Evolutionary conservation across 2,329 filamentous ascomycete species (phyloP).

Genomic region (Neospermospora avenae): DNA sequence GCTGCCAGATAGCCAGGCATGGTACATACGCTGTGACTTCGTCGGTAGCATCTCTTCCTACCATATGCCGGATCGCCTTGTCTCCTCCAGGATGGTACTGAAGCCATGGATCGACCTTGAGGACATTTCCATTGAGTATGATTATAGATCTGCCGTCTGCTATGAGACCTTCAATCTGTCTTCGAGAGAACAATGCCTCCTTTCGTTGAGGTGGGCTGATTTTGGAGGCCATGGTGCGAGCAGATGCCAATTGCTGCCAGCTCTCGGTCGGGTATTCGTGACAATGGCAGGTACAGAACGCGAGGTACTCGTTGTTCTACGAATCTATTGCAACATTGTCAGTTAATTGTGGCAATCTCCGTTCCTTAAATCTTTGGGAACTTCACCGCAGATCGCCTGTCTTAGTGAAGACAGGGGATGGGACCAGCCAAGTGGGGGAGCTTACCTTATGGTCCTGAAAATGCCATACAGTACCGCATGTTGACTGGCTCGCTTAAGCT

Average conservation of each 20-base stretch:
- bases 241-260: neutral
- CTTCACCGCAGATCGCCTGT: too few relatives aligned
- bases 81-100: conserved; percentile 89
- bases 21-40: conserved; percentile 79
- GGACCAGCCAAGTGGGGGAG: too few relatives aligned
- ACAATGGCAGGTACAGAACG: neutral
- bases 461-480: neutral
- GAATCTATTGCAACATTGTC: neutral
- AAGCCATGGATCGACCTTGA: conserved; percentile 87
- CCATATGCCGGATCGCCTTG: conserved; percentile 88
- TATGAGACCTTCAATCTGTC: conserved; percentile 77
- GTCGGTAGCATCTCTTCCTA: conserved; percentile 90
- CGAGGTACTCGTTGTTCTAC: neutral
- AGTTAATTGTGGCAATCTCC: too few relatives aligned
- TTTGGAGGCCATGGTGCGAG: conserved; percentile 10
- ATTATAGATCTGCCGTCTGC: conserved; percentile 76
- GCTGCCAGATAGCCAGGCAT: neutral
- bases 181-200: conserved; percentile 49
- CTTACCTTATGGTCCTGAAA: neutral
- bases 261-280: neutral
- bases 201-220: conserved; percentile 10
- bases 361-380: too few relatives aligned
- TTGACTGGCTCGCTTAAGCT: neutral
- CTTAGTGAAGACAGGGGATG: neutral
- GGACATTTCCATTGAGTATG: conserved; percentile 74